Conservation (phyloP, 495 filamentous ascomycete species). For the Margaritispora aquatica region DNA sequence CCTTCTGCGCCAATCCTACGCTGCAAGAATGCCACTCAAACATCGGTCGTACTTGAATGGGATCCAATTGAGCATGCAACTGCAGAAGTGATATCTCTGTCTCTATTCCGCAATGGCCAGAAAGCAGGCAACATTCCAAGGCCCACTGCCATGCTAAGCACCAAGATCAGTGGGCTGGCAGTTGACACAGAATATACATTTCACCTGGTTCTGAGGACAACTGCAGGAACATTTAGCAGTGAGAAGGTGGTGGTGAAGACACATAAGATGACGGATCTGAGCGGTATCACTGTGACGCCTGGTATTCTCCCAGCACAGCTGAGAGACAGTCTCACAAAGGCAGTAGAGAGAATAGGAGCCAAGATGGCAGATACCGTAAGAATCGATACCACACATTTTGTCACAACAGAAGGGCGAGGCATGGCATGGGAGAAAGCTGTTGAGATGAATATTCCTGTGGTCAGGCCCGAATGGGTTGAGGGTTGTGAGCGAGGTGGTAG, state of each 20-base stretch:
- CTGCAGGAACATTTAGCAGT: constrained; percentile 78
- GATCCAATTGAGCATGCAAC: constrained; percentile 92
- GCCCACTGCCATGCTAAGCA: constrained; percentile 77
- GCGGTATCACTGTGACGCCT: constrained; percentile 90
- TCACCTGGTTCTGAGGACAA: constrained; percentile 84
- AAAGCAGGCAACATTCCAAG: constrained; percentile 93
- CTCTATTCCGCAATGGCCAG: constrained; percentile 88
- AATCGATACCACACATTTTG: constrained; percentile 98
- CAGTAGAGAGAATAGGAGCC: constrained; percentile 84
- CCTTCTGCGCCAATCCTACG: constrained; percentile 78
- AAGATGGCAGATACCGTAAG: constrained; percentile 86
- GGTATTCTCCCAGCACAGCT: constrained; percentile 73
- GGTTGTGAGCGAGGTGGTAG: constrained; percentile 90
- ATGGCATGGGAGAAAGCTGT: constrained; percentile 90
- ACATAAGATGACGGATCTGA: constrained; percentile 98
- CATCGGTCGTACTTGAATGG: constrained; percentile 96
- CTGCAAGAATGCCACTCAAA: constrained; percentile 94
- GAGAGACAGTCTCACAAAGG: constrained; percentile 64
- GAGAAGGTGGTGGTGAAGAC: constrained; percentile 83
- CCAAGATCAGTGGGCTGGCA: constrained; percentile 95
- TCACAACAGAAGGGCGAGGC: constrained; percentile 92
- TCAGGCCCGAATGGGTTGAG: constrained; percentile 95
- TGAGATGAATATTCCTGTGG: constrained; percentile 97
- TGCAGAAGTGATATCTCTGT: constrained; percentile 78
- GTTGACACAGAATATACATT: constrained; percentile 95